Percentiles rank a stretch among this genome's conserved stretches.
phyloP scores from a whole-genome alignment of 371 early-diverging fungal species.

The Rhizopus sp. region DNA sequence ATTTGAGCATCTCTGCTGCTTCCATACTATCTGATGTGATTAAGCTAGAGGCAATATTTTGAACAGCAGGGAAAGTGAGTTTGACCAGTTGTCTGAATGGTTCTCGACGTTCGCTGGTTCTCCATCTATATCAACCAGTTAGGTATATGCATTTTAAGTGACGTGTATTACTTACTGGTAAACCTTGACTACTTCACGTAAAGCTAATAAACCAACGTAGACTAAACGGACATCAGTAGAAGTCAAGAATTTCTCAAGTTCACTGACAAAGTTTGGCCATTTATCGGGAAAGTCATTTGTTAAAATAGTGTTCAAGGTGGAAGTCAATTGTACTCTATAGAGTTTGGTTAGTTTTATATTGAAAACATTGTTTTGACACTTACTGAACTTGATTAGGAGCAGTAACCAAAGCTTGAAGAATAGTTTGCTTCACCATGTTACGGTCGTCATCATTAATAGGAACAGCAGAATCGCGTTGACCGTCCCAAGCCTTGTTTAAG shows the following conservation, averaged over 20 bases:
- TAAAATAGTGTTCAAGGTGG: conserved; percentile 71
- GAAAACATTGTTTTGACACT: conserved; percentile 4
- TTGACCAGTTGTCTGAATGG: conserved; percentile 70
- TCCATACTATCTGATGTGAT: conserved; percentile 61
- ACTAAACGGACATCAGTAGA: conserved; percentile 68
- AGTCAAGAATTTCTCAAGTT: conserved; percentile 64
- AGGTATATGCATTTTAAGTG: background rate
- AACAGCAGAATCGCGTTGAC: conserved; percentile 29
- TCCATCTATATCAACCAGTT: conserved; percentile 46
- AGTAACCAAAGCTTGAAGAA: conserved; percentile 77
- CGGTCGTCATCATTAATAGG: conserved; percentile 77
- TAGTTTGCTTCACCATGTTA: conserved; percentile 70
- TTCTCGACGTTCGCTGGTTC: conserved; percentile 53
- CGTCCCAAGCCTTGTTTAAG: conserved; percentile 77
- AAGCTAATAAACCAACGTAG: conserved; percentile 75
- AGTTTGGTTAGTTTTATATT: background rate
- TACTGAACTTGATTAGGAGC: conserved; percentile 76
- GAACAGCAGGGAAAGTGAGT: conserved; percentile 73
- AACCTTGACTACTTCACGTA: conserved; percentile 79
- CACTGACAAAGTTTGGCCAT: conserved; percentile 83
- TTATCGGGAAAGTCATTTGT: conserved; percentile 76
- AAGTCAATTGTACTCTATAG: conserved; percentile 75
- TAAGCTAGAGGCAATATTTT: conserved; percentile 65
- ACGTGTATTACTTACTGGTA: conserved; percentile 66
- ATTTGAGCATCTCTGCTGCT: conserved; percentile 83